Percentiles rank a stretch among this genome's conserved stretches.
phyloP scores from a whole-genome alignment of 306 rosid genomes.

The Mimosa bimucronata region DNA sequence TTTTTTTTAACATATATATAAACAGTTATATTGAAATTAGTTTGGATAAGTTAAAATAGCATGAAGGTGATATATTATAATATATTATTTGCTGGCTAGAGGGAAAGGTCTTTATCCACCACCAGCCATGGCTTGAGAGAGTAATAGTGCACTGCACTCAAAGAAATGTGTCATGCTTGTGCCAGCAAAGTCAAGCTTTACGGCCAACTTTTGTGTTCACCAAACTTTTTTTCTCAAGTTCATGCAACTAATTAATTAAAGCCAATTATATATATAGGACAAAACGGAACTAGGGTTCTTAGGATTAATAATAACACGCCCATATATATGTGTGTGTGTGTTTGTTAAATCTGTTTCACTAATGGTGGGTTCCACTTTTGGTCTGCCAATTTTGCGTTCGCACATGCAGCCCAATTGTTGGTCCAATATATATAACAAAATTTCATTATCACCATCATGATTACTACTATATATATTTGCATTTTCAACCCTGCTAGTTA shows the following conservation, averaged over 20 bases:
- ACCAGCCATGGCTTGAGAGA: slow-evolving; percentile 49
- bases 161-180: slow-evolving; percentile 74
- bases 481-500: slow-evolving; percentile 38
- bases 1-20: too few species aligned
- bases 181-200: slow-evolving; percentile 95
- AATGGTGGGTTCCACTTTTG: slow-evolving; percentile 56
- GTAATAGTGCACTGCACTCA: slow-evolving; percentile 83
- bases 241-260: slow-evolving; percentile 48
- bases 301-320: slow-evolving; percentile 36
- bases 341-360: slow-evolving; percentile 27
- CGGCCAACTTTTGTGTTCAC: slow-evolving; percentile 72
- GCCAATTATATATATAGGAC: background rate
- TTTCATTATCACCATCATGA: slow-evolving; percentile 44
- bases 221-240: slow-evolving; percentile 44
- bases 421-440: slow-evolving; percentile 43
- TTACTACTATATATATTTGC: background rate
- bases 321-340: background rate
- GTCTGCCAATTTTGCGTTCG: slow-evolving; percentile 60
- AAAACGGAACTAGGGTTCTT: slow-evolving; percentile 25
- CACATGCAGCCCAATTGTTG: slow-evolving; percentile 59
- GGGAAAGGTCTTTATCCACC: slow-evolving; percentile 49
- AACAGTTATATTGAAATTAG: background rate
- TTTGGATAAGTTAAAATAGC: background rate
- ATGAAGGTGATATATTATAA: slow-evolving; percentile 28
- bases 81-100: background rate